Evolutionary conservation across 257 asterid species (phyloP), one percentile per base, ranked within the genome.

Genomic region (Coffea canephora): DNA sequence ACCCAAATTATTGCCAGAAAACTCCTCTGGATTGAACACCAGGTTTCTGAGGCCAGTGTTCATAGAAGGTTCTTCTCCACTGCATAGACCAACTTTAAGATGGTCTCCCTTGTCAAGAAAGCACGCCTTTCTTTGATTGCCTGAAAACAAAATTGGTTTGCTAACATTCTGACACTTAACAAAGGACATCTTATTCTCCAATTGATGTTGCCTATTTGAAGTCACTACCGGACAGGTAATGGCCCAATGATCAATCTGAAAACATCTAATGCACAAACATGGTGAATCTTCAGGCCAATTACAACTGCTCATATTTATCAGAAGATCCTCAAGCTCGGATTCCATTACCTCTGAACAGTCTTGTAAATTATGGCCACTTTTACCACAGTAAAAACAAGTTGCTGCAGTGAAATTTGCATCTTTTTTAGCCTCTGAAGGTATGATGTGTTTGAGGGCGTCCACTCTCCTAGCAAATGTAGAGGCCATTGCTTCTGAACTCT

Each of bases 171-270:
- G 7, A 59, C 59, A 80, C 46, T 66, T 66, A 64, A 25, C 15
- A 13, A 25, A 64, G 69, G 36, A 64, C 41, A 64, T 11, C 52
- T 69, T 71, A 45, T 70, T 68, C 50, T 82, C 76, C 11, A 65
- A 64, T 54, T 12, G 83, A 41, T 77, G 75, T 71, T 74, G 78
- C 79, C 64, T 69, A 25, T 72, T 83, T 46, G 88, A 76, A 66
- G 83, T 79, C 67, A 76, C 81, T 70, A 74, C 72, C 57, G 95
- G 95, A 61, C 97, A 93, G 3, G 87, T 81, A 79, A 81, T 73
- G 23, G 97, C 95, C 97, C 94, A 90, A 74, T 93, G 97, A 85
- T 85, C 90, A 52, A 85, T 77, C 77, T 84, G 89, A 82, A 88
- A 89, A 85, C 97, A 93, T 85, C 86, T 82, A 78, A 90, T 85